Base-by-base conservation (phyloP, 2,329 filamentous ascomycete genomes). In the Trematosphaeria pertusa region DNA sequence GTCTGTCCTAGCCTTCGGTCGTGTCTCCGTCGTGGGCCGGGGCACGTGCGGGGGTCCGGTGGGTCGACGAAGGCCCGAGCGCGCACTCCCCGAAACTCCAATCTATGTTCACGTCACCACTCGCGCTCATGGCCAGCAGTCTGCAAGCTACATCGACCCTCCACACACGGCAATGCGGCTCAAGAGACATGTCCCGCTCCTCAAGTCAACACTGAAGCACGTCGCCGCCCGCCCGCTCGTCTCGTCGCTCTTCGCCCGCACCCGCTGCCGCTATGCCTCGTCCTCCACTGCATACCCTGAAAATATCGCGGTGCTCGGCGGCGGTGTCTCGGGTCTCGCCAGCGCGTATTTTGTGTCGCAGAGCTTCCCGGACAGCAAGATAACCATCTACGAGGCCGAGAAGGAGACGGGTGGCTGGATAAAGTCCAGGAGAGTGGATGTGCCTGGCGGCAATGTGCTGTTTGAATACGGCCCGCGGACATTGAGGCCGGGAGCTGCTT, bases 391-490 rank as follows among this genome's bases (percentile, higher is more conserved):
- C 71, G 94, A 99, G 70, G 81, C 81, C 15, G 81, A 78, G 20
- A 68, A 81, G 17, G 79, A 84, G 15, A 70, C 93, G 1, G 94
- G 94, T 33, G 94, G 94, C 35, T 97, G 92, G 92, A 78, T 97
- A 31, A 76, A 85, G 53, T 91, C 88, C 1, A 81, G 86, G 56
- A 75, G 74, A 39, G 78, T 88, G 10, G 70, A 82, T 1, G 81
- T 88, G 8, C 78, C 81, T 28, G 88, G 84, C 12, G 78, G 80
- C 17, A 73, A 79, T 37, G 81, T 96, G 24, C 72, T 89, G 20
- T 91, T 97, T 62, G 93, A 99, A 75, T 82, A 84, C 57, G 94
- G 93, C 0, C 89, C 94, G 17, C 83, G 93, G 61, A 89, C 89
- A 43, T 74, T 96, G 58, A 81, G 88, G 47, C 83, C 72, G 78